A percentile compares a stretch with the other conserved stretches of the same genome.
Conservation (phyloP, 2,329 filamentous ascomycete species). For the Fusarium denticulatum region DNA sequence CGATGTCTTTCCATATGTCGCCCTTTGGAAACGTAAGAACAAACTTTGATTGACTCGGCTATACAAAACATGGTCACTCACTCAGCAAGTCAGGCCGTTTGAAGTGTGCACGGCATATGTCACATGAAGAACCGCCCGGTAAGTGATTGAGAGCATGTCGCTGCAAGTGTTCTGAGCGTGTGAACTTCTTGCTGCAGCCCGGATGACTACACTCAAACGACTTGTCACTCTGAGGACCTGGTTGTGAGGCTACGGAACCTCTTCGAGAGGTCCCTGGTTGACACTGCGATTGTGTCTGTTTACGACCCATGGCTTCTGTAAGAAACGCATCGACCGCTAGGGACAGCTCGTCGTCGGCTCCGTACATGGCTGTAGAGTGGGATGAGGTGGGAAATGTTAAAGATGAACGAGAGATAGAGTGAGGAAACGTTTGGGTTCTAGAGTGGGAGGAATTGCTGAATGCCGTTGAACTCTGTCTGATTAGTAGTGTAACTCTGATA, state of each 20-base stretch:
- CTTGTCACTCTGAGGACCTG: slow-evolving; percentile 20
- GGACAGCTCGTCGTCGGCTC: slow-evolving; percentile 6
- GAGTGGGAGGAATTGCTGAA: slow-evolving; percentile 12
- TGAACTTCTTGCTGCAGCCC: slow-evolving; percentile 63
- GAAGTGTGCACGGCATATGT: slow-evolving; percentile 69
- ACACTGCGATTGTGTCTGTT: background rate
- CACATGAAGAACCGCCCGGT: slow-evolving; percentile 64
- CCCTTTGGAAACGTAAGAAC: slow-evolving; percentile 50
- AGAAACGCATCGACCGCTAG: slow-evolving; percentile 9
- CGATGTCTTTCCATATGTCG: slow-evolving; percentile 65
- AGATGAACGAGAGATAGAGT: slow-evolving; percentile 5
- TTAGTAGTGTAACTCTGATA: slow-evolving; percentile 1
- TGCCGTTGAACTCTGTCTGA: background rate
- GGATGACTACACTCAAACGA: slow-evolving; percentile 52
- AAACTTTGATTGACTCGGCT: background rate
- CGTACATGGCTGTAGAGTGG: slow-evolving; percentile 14
- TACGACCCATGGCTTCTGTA: slow-evolving; percentile 10
- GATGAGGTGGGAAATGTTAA: slow-evolving; percentile 12
- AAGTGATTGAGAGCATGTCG: slow-evolving; percentile 67
- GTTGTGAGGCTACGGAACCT: background rate
- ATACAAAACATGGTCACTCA: slow-evolving; percentile 10
- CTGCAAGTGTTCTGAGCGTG: slow-evolving; percentile 66
- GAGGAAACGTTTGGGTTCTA: background rate
- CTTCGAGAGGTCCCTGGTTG: background rate
- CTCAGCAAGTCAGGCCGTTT: slow-evolving; percentile 64